Base-by-base conservation (phyloP, 2,329 filamentous ascomycete genomes). In the Ramichloridium luteum region DNA sequence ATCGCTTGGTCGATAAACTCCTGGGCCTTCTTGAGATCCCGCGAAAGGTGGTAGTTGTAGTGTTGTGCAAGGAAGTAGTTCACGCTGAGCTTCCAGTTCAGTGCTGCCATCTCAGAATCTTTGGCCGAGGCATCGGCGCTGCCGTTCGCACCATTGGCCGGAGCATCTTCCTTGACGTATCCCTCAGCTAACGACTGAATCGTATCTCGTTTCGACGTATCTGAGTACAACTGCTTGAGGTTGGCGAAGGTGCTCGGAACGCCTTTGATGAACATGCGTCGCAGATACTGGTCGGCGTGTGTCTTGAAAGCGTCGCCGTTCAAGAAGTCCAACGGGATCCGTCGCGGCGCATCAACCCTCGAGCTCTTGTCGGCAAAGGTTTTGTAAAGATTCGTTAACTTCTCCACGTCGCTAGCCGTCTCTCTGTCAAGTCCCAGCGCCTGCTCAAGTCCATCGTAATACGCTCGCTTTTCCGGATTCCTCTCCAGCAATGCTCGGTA, bases 241-340 rank as follows among this genome's bases (percentile, higher is more conserved):
- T 96, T 98, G 20, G 85, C 85, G 58, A 98, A 98, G 3, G 88
- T 86, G 2, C 90, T 98, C 2, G 90, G 88, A 3, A 96, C 81
- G 8, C 88, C 90, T 59, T 88, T 93, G 57, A 80, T 76, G 35
- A 98, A 68, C 80, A 92, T 92, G 16, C 78, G 68, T 30, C 77
- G 70, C 38, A 98, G 58, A 54, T 98, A 98, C 13, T 64, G 60
- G 53, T 85, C 77, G 5, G 80, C 86, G 14, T 82, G 77, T 46
- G 74, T 60, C 50, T 71, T 72, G 62, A 98, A 98, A 4, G 77
- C 75, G 26, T 92, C 77, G 4, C 83, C 84, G 44, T 77, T 68
- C 30, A 96, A 60, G 54, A 96, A 94, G 51, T 96, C 83, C 29
- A 98, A 64, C 1, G 90, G 88, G 56, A 96, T 70, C 39, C 90